Conservation (phyloP, 805 yeast species). For the Lipomyces kockii region DNA sequence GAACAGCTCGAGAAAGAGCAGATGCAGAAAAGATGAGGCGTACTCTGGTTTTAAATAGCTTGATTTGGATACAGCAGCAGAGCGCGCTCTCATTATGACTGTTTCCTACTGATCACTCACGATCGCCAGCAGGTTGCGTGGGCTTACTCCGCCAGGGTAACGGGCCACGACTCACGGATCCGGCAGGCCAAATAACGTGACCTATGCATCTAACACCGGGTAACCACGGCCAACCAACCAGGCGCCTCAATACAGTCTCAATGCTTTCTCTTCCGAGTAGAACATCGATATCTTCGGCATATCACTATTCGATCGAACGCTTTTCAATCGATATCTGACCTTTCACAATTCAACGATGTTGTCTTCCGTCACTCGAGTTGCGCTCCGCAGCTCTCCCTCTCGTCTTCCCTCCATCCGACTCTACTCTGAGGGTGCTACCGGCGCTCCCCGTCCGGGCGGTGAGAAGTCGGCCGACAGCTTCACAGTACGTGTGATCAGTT, state of each 20-base stretch:
- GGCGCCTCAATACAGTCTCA: background rate
- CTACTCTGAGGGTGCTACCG: constrained; percentile 64
- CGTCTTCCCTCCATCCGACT: constrained; percentile 43
- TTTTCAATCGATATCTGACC: background rate
- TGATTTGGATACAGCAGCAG: too few relatives aligned
- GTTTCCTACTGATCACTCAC: background rate
- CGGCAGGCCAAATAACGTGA: background rate
- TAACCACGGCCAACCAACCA: constrained; percentile 22
- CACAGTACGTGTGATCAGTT: constrained; percentile 16
- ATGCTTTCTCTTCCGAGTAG: background rate
- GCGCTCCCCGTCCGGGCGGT: constrained; percentile 60
- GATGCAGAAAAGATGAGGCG: too few relatives aligned
- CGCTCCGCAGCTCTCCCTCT: constrained; percentile 35
- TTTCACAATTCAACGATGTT: constrained; percentile 21
- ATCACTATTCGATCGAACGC: background rate
- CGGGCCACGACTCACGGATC: background rate
- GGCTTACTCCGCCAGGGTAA: too few relatives aligned
- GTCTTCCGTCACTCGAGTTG: constrained; percentile 24
- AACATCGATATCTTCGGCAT: background rate
- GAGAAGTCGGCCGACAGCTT: constrained; percentile 64
- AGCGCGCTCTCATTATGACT: background rate
- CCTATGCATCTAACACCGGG: background rate
- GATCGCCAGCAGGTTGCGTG: background rate
- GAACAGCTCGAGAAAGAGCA: background rate
- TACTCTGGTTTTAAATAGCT: too few relatives aligned